Evolutionary conservation across 2,329 filamentous ascomycete genomes (phyloP).

Genomic region (Leptosphaerulina australis): DNA sequence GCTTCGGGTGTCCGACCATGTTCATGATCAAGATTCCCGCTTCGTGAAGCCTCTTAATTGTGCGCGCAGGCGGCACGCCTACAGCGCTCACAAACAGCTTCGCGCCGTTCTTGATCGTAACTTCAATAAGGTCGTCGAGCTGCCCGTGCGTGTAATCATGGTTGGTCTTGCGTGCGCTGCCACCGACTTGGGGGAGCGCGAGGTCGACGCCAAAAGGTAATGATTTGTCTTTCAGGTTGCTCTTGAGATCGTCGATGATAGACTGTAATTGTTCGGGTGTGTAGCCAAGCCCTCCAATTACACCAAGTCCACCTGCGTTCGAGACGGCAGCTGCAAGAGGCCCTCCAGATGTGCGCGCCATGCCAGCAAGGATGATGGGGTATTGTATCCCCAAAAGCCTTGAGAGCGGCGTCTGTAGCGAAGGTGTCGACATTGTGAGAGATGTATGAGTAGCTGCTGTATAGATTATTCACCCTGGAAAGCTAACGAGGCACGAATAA

Average conservation of each 20-base stretch:
- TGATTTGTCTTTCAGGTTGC: slow-evolving; percentile 66
- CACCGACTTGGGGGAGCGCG: slow-evolving; percentile 87
- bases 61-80: slow-evolving; percentile 76
- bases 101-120: slow-evolving; percentile 83
- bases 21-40: slow-evolving; percentile 91
- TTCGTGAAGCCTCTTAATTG: slow-evolving; percentile 77
- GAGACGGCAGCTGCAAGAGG: slow-evolving; percentile 58
- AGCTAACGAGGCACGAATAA: slow-evolving; percentile 2
- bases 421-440: slow-evolving; percentile 40
- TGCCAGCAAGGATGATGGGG: slow-evolving; percentile 89
- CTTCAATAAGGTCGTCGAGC: slow-evolving; percentile 84
- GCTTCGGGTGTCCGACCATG: slow-evolving; percentile 93
- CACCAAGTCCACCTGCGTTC: slow-evolving; percentile 81
- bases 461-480: neutral
- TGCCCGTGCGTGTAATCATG: slow-evolving; percentile 94
- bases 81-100: slow-evolving; percentile 86
- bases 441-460: neutral
- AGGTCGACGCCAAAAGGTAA: slow-evolving; percentile 92
- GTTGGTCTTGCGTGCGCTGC: slow-evolving; percentile 83
- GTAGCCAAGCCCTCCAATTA: slow-evolving; percentile 55
- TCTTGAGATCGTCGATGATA: slow-evolving; percentile 87
- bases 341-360: slow-evolving; percentile 73
- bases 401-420: slow-evolving; percentile 48
- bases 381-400: slow-evolving; percentile 80
- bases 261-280: slow-evolving; percentile 73